A percentile compares a stretch with the other conserved stretches of the same genome.
Evolutionary conservation across 164 flowering plant genomes (phyloP).

Genomic region (Magnolia changhungtana): DNA sequence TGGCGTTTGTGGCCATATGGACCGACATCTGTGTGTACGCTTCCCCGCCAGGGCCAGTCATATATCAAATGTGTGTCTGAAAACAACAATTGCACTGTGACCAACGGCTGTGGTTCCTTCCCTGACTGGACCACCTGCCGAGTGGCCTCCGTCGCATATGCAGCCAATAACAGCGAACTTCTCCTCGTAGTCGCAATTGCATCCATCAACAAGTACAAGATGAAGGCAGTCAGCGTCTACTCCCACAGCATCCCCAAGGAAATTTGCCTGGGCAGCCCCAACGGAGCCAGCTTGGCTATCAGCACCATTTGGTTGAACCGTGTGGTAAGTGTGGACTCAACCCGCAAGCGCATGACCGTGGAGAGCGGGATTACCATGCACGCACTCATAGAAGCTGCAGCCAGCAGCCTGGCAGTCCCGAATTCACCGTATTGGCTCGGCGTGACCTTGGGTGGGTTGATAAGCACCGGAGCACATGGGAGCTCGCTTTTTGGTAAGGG

Average conservation of each 20-base stretch:
- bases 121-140: constrained; percentile 7
- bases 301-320: constrained; percentile 40
- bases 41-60: constrained; percentile 36
- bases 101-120: background rate
- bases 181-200: constrained; percentile 32
- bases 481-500: too few species aligned
- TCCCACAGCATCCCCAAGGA: constrained; percentile 52
- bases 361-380: background rate
- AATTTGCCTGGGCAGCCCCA: constrained; percentile 29
- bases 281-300: constrained; percentile 21
- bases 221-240: constrained; percentile 28
- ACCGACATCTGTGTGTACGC: background rate
- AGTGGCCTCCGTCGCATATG: constrained; percentile 34
- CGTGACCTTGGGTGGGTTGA: too few species aligned
- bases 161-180: constrained; percentile 36
- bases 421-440: background rate
- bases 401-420: background rate
- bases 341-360: constrained; percentile 14
- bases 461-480: too few species aligned
- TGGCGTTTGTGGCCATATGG: background rate
- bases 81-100: background rate
- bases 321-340: constrained; percentile 16
- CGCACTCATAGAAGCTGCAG: background rate
- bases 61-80: constrained; percentile 35
- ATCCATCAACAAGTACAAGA: constrained; percentile 7